Conservation (phyloP, 2,329 filamentous ascomycete genomes). For the Ceratocystis colombiana region DNA sequence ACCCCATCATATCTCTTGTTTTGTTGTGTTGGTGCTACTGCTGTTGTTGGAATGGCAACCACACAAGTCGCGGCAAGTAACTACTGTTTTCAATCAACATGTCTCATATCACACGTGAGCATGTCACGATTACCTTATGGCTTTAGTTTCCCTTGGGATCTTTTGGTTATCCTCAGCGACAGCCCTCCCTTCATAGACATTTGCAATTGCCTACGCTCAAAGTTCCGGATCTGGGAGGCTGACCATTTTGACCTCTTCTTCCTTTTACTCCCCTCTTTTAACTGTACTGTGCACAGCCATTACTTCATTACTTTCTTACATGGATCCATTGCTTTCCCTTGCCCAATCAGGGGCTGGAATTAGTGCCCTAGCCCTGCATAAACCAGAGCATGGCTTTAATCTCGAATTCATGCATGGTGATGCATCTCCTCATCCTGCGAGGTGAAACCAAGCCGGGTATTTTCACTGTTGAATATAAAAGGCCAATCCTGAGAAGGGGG, state of each 20-base stretch:
- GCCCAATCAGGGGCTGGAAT: background rate
- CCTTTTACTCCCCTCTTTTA: no score
- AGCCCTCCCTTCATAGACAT: no score
- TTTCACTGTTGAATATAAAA: background rate
- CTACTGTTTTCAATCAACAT: background rate
- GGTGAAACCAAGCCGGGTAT: constrained; percentile 7
- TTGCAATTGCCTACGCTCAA: no score
- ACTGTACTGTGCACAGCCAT: background rate
- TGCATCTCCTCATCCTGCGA: constrained; percentile 4
- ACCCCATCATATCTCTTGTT: background rate
- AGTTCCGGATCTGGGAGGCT: no score
- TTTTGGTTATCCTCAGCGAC: no score
- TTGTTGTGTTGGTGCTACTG: background rate
- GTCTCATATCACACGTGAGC: background rate
- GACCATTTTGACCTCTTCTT: no score
- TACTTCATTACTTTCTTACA: background rate
- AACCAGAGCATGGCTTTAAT: constrained; percentile 9
- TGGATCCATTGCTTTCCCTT: background rate
- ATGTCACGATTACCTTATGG: background rate
- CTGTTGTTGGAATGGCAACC: constrained; percentile 11
- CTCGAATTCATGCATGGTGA: constrained; percentile 11
- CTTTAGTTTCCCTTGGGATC: background rate
- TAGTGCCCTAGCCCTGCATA: constrained; percentile 5
- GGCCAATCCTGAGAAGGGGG: background rate
- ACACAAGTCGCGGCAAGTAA: background rate